Evolutionary conservation across 2,329 filamentous ascomycete species (phyloP), one percentile per base, ranked within the genome.

Genomic region (Apiospora sp.): DNA sequence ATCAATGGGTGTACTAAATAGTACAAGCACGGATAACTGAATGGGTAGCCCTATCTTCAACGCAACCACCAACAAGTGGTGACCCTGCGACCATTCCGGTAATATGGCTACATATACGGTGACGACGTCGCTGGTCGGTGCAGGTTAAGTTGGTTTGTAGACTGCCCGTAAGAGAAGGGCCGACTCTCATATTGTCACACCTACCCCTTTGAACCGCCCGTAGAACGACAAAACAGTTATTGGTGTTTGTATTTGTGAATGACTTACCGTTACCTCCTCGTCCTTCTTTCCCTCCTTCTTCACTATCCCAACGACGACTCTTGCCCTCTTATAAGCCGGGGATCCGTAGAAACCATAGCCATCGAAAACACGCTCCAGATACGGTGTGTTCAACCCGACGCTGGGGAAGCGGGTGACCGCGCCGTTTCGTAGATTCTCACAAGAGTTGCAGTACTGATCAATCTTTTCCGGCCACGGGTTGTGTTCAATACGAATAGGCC

Each of bases 391-490:
- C 46, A 34, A 12, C 27, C 67, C 68, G 12, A 73, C 71, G 8
- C 10, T 14, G 10, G 37, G 71, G 46, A 69, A 72, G 14, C 67
- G 46, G 1, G 34, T 24, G 6, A 30, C 2, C 30, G 71, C 37
- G 8, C 22, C 43, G 12, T 1, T 6, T 10, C 72, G 71, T 0
- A 75, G 44, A 30, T 71, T 67, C 3, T n/a, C 14, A 44, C 75
- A 75, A 4, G 71, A 70, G 49, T 67, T 27, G 44, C 70, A 71
- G 8, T 58, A 44, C 5, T 13, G 8, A 5, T 68, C 61, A 14
- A 54, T 1, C 5, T 43, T 12, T 10, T 19, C 43, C 44, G 12
- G 4, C 13, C 8, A 22, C 22, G 67, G 44, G 12, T 43, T 22
- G n/a, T n/a, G 13, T 61, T n/a, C 7, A 64, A 30, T 30, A 30